phyloP scores from a whole-genome alignment of 257 asterid species.

The Hygrophila difformis region DNA sequence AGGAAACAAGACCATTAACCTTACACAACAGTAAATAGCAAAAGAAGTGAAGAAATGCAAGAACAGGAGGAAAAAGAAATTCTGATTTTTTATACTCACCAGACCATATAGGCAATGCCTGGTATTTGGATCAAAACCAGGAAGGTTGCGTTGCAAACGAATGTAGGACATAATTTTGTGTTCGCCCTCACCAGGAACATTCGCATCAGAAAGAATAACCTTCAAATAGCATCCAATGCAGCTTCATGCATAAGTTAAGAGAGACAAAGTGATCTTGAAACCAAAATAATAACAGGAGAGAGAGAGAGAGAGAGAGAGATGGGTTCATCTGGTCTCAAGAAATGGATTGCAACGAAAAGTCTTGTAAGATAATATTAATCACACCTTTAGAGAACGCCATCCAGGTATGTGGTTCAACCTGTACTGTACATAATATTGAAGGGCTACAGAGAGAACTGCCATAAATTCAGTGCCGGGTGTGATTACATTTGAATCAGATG shows the following conservation, averaged over 20 bases:
- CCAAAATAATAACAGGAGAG: slow-evolving; percentile 24
- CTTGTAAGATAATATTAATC: slow-evolving; percentile 15
- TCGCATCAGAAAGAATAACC: slow-evolving; percentile 96
- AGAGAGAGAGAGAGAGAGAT: slow-evolving; percentile 27
- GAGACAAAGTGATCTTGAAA: slow-evolving; percentile 35
- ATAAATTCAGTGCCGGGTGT: slow-evolving; percentile 97
- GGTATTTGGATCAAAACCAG: slow-evolving; percentile 92
- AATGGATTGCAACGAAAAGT: slow-evolving; percentile 11
- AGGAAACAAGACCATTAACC: too few relatives aligned
- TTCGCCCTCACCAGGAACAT: slow-evolving; percentile 99
- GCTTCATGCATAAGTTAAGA: slow-evolving; percentile 40
- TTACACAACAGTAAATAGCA: too few relatives aligned
- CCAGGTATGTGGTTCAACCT: slow-evolving; percentile 75
- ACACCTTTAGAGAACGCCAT: slow-evolving; percentile 87
- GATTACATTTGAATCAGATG: slow-evolving; percentile 89
- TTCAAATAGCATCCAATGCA: slow-evolving; percentile 46
- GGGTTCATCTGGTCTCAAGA: slow-evolving; percentile 25
- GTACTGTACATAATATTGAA: slow-evolving; percentile 76
- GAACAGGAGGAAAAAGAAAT: neutral
- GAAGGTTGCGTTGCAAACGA: slow-evolving; percentile 83
- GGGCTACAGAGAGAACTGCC: slow-evolving; percentile 88
- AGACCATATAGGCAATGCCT: slow-evolving; percentile 90
- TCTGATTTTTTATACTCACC: slow-evolving; percentile 39
- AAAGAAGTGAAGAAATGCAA: slow-evolving; percentile 7
- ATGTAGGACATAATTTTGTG: slow-evolving; percentile 95